Conservation (phyloP, 2,329 filamentous ascomycete genomes). For the Fusarium tuaranense region DNA sequence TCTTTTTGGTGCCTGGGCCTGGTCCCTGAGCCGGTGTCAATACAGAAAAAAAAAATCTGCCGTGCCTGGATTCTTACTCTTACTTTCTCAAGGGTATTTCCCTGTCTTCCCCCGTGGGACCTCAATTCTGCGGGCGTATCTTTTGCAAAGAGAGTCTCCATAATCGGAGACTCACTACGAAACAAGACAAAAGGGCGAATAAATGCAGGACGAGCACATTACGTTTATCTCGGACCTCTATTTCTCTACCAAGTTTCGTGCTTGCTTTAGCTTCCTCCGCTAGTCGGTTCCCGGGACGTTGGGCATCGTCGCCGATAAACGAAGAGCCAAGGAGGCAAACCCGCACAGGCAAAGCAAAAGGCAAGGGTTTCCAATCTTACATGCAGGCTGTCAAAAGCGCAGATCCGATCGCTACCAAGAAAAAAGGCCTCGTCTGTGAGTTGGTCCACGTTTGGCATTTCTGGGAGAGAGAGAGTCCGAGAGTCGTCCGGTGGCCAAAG, state of each 20-base stretch:
- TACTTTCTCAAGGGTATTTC: background rate
- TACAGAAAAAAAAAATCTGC: background rate
- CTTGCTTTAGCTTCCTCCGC: background rate
- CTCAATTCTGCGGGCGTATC: background rate
- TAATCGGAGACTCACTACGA: background rate
- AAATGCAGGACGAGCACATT: background rate
- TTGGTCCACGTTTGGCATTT: background rate
- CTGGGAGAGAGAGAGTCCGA: background rate
- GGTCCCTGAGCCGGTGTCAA: background rate
- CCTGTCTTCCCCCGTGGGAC: background rate
- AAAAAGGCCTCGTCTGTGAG: background rate
- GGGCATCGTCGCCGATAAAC: slow-evolving; percentile 26
- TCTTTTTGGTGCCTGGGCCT: background rate
- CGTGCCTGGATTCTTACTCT: background rate
- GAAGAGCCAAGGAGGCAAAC: slow-evolving; percentile 9
- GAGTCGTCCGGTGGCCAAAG: background rate
- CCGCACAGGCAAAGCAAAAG: no score
- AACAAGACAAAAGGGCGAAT: background rate
- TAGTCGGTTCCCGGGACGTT: slow-evolving; percentile 16
- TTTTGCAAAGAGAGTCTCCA: background rate
- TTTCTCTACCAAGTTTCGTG: background rate
- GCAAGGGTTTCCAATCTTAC: slow-evolving; percentile 12
- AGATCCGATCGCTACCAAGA: slow-evolving; percentile 3
- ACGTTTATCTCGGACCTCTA: background rate
- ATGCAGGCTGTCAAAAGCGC: slow-evolving; percentile 10